Base-by-base conservation (phyloP, 257 asterid species). In the Coffea eugenioides region DNA sequence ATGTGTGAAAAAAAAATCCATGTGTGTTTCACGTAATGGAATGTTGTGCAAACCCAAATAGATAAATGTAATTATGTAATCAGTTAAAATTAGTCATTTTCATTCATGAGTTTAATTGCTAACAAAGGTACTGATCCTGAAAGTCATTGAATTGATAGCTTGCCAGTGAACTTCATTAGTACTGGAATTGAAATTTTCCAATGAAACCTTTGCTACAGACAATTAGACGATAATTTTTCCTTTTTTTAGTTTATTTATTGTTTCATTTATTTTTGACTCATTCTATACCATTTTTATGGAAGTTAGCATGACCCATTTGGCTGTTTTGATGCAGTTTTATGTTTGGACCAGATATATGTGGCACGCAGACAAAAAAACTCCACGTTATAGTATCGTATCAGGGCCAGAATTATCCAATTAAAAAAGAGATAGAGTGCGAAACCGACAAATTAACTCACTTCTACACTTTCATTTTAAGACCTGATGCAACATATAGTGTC, bases 271-370 rank as follows among this genome's bases (percentile, higher is more conserved):
- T 27, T 5, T 48, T 27, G 34, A 20, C 62, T 71, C n/a, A 56
- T 41, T 45, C 21, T n/a, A 18, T 73, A 79, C 52, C 45, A 9
- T 57, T 71, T 20, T 21, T 31, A 68, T 73, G 14, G 21, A 18
- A 46, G 43, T 57, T 34, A 46, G 54, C 45, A 62, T 80, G 70
- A 39, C 51, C 51, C 34, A 34, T 77, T 74, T 59, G 80, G 39
- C 45, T 83, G 72, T 83, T 79, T 68, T 74, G 81, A 76, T 77
- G 80, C 97, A 95, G 99, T 80, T 12, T 92, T 82, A 96, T 96
- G 99, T 96, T 96, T 84, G 99, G 98, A 77, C 99, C 99, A 25
- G 99, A 96, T 86, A 62, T 96, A 82, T 96, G 99, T 66, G 98
- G 99, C 83, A 91, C 97, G 36, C 95, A 90, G 88, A 94, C 94